Base-by-base conservation (phyloP, 2,329 filamentous ascomycete genomes). In the Ophiosphaerella narmari region DNA sequence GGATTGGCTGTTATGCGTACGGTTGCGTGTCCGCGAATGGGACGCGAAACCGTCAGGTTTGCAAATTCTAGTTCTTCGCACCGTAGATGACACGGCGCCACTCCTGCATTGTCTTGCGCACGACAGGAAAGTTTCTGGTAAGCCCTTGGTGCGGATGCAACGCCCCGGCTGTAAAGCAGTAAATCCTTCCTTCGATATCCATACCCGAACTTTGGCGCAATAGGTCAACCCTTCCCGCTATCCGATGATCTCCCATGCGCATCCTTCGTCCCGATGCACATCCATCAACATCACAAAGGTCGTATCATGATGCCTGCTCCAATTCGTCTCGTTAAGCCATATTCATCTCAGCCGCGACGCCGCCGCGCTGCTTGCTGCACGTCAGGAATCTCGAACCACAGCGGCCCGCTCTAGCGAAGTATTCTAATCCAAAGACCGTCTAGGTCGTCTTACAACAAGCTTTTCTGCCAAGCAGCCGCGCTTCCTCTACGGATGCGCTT, bases 101-200 rank as follows among this genome's bases (percentile, higher is more conserved):
- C 46, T 59, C 52, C 54, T 58, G 49, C 47, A 42, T 48, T 40
- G 37, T 57, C 50, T 49, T 51, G 43, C 45, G 48, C 49, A 54
- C 48, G 36, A 50, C 40, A 43, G 44, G 46, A 39, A 45, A 38
- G 35, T 21, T 41, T 18, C 29, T 38, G 36, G 50, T 26, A 31
- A 16, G 23, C 13, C 18, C 4, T 37, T 38, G 39, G 26, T 14
- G 46, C 36, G 26, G 31, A 40, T 31, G 31, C 40, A 41, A 50
- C 42, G 49, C 45, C 43, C 44, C 45, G 44, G 39, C 26, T 42
- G 37, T 1, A 26, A 21, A 37, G 36, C 33, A 14, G 38, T 4
- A 32, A 23, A 5, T 18, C 4, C 36, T 21, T 14, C 23, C 13
- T 23, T 21, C 7, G 26, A 29, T 29, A 29, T 11, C 26, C 26